Conservation (phyloP, 371 early-diverging fungal genomes). For the Circinella minor region DNA sequence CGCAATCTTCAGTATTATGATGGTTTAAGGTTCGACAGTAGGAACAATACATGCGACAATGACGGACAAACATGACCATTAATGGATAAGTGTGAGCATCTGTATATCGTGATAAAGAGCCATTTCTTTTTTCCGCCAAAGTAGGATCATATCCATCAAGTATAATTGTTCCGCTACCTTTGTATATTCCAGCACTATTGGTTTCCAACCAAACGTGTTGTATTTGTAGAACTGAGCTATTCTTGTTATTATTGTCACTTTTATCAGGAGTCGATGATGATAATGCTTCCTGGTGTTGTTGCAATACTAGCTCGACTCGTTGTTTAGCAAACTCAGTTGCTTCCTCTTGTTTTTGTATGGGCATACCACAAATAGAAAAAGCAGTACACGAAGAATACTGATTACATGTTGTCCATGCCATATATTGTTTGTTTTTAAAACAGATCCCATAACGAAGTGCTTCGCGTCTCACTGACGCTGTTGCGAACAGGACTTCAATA, state of each 20-base stretch:
- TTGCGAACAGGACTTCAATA: neutral
- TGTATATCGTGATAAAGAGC: neutral
- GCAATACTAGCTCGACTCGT: too few species aligned
- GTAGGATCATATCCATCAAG: neutral
- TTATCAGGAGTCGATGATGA: too few species aligned
- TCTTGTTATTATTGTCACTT: neutral
- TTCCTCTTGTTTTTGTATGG: neutral
- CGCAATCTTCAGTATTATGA: neutral
- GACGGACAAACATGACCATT: neutral
- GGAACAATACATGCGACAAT: neutral
- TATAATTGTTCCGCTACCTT: neutral
- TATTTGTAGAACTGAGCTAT: neutral
- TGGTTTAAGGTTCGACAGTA: neutral
- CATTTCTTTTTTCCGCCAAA: neutral
- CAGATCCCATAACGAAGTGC: neutral
- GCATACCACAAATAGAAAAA: neutral
- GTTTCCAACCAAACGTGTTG: neutral
- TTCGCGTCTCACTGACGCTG: neutral
- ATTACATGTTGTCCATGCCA: neutral
- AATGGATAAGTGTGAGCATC: neutral
- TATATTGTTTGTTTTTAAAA: neutral
- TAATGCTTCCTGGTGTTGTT: too few species aligned
- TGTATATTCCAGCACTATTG: neutral
- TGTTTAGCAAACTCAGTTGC: neutral
- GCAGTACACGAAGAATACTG: neutral